Evolutionary conservation across 2,329 filamentous ascomycete species (phyloP), one percentile per base, ranked within the genome.

Genomic region (Grosmannia penicillata): DNA sequence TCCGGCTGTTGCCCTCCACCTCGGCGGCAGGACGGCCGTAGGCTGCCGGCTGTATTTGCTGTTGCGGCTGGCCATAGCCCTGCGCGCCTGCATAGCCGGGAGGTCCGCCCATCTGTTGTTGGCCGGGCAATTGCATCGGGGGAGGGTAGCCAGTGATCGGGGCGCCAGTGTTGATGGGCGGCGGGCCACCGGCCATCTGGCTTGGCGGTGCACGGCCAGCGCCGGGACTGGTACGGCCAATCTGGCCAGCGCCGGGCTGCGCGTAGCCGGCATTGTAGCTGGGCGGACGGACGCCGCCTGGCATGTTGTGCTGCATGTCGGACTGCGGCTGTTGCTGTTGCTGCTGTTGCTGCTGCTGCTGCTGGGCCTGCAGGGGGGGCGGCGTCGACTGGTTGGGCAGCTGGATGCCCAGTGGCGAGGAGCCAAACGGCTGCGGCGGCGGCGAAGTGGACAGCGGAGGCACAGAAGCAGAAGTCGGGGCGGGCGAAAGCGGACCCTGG

Each of bases 1-100:
- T 93, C 56, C 84, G 77, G 53, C 80, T 85, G 51, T 78, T 83
- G 43, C 83, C 87, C 51, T 94, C 85, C 26, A 93, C 82, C 60
- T 96, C 89, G 41, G 70, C 69, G 14, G 49, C 60, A 46, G 51
- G 62, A 57, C 45, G 62, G 50, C 51, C 57, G 56, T 56, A 62
- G 47, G 49, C 58, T 51, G 57, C 61, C 38, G 59, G 54, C 30
- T 60, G 57, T 9, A 47, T 47, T 17, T 52, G 47, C 28, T 57
- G 58, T 43, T 58, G 60, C 34, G 63, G 60, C 33, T 61, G 63
- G 24, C 63, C 64, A 38, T 72, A 72, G 45, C 63, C 67, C 40
- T 59, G 50, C 37, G 60, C 51, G 34, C 59, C 63, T 40, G 58
- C 60, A 44, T 68, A 68, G 25, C 61, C 61, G 34, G 63, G 63